phyloP scores from a whole-genome alignment of 441 rosid species.

The Gossypium schwendimanii region DNA sequence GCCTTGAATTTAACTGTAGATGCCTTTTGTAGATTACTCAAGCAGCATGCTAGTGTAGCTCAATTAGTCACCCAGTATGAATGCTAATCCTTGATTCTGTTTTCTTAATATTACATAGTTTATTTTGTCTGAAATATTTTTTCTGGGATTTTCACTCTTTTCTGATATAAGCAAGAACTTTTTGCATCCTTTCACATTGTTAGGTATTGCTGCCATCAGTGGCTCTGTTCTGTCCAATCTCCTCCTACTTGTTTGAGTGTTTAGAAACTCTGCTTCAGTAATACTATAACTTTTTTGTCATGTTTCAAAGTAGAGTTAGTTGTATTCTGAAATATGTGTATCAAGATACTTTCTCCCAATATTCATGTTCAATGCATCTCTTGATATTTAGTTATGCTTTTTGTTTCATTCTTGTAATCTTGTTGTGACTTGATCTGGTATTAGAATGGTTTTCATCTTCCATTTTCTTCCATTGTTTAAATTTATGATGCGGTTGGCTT shows the following conservation, averaged over 20 bases:
- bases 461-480: neutral
- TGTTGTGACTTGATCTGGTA: conserved; percentile 5
- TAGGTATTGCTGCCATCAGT: neutral
- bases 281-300: neutral
- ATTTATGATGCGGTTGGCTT: neutral
- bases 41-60: conserved; percentile 86
- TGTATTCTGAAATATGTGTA: neutral
- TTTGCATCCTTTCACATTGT: neutral
- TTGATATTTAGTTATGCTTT: neutral
- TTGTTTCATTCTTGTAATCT: neutral
- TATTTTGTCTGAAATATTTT: neutral
- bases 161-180: neutral
- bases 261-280: neutral
- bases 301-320: neutral
- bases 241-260: neutral
- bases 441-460: conserved; percentile 7
- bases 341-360: neutral
- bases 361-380: neutral
- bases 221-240: neutral
- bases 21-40: conserved; percentile 95
- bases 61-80: conserved; percentile 90
- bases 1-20: conserved; percentile 89
- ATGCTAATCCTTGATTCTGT: neutral
- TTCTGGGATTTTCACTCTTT: neutral
- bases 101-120: neutral